Evolutionary conservation across 2,329 filamentous ascomycete genomes (phyloP).

Genomic region (Fusarium sp.): DNA sequence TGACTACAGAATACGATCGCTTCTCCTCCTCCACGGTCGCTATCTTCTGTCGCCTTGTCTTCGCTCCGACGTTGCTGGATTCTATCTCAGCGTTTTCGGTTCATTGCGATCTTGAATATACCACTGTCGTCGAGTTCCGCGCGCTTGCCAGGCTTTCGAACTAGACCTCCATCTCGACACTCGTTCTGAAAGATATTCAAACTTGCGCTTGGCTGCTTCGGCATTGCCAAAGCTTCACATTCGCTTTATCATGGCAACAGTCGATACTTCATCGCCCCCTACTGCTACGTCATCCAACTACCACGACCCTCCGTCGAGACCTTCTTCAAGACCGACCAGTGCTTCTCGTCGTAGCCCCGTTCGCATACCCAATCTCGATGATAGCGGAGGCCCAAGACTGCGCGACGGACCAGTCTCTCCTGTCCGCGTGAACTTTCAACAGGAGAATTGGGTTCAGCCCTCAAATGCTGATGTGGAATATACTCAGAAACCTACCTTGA

Average conservation of each 20-base stretch:
- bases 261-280: slow-evolving; percentile 50
- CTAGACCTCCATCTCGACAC: slow-evolving; percentile 8
- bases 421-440: slow-evolving; percentile 64
- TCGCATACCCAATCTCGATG: slow-evolving; percentile 43
- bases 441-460: slow-evolving; percentile 63
- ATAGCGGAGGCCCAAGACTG: slow-evolving; percentile 56
- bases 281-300: slow-evolving; percentile 46
- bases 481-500: slow-evolving; percentile 43
- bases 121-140: background rate
- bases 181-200: slow-evolving; percentile 17
- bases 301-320: slow-evolving; percentile 17
- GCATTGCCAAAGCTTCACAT: slow-evolving; percentile 28
- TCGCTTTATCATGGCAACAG: slow-evolving; percentile 48
- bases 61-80: slow-evolving; percentile 3
- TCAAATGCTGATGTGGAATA: slow-evolving; percentile 64
- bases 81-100: slow-evolving; percentile 1
- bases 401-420: slow-evolving; percentile 66
- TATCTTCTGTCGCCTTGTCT: slow-evolving; percentile 6
- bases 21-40: slow-evolving; percentile 27
- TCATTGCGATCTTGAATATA: slow-evolving; percentile 8
- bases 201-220: slow-evolving; percentile 22
- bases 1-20: slow-evolving; percentile 21
- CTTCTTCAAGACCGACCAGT: slow-evolving; percentile 36
- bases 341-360: slow-evolving; percentile 51
- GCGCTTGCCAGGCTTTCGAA: slow-evolving; percentile 11